Base-by-base conservation (phyloP, 2,329 filamentous ascomycete genomes). In the Penicillium sp. region DNA sequence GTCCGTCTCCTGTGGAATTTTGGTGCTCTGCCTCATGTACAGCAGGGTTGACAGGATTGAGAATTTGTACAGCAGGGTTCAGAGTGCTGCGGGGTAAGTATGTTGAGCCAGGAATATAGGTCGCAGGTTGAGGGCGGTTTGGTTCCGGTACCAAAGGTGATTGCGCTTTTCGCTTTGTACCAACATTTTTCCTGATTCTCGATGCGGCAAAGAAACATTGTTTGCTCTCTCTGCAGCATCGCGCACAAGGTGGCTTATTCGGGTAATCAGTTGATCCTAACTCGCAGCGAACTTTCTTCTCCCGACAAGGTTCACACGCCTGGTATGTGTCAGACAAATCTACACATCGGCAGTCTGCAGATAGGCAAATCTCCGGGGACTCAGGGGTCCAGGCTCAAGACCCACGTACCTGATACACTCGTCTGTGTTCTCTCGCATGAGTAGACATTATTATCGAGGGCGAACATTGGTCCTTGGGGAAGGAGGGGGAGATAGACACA, bases 121-220 rank as follows among this genome's bases (percentile, higher is more conserved):
- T 33, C 13, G 29, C 16, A 13, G 18, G 35, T 13, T 41, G 27
- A 22, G 27, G 19, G 8, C 18, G 22, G 22, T 25, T 41, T 8
- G 13, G 13, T n/a, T 33, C 18, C 25, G 2, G 11, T 4, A 11
- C 12, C 6, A 25, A 29, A 14, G 40, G 40, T 37, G 22, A 25
- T 25, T 41, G 25, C 8, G 40, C 40, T 22, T 34, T 41, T 11
- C 40, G 40, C 13, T 41, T 41, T 25, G 22, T 25, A 8, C 4
- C 22, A 3, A 7, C 6, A 25, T 11, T 41, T 13, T 41, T 41
- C 9, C 95, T 95, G 62, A 89, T 82, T 35, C 90, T 80, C 14
- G 89, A 95, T 14, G 88, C 87, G 52, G 88, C 91, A 74, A 95
- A 95, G 77, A 83, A 92, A 74, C 90, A 95, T 60, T 93, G 86